These are phyloP conservation scores for Botrytis fragariae DNA, from an alignment of 2,329 filamentous ascomycete genomes.

Conservation along the genomic window DNA sequence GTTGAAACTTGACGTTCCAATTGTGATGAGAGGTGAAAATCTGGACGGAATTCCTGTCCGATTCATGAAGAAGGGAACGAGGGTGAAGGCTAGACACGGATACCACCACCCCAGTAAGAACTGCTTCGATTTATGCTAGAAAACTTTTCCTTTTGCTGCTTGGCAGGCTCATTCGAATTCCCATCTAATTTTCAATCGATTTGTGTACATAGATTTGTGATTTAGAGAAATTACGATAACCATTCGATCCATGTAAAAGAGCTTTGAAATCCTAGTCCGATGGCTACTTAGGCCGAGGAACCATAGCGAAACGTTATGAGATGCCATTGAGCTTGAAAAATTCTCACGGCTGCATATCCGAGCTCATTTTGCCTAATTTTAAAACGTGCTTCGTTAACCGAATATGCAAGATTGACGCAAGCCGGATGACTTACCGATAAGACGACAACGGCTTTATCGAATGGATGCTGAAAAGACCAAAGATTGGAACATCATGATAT, in stretches of 20 bases:
- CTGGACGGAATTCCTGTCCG: background rate
- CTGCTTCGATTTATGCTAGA: background rate
- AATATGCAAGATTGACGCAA: background rate
- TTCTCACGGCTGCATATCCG: background rate
- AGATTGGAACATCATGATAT: background rate
- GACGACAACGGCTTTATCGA: background rate
- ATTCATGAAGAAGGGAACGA: background rate
- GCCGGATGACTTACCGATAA: background rate
- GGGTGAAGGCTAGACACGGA: background rate
- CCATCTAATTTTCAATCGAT: background rate
- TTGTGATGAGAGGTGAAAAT: background rate
- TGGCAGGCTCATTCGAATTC: background rate
- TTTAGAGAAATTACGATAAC: background rate
- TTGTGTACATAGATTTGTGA: background rate
- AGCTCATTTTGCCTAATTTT: background rate
- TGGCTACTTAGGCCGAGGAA: background rate
- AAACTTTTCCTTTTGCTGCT: background rate
- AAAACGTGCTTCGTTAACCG: background rate
- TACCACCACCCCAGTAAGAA: background rate
- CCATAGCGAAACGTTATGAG: background rate
- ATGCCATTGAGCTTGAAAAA: background rate
- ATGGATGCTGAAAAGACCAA: background rate
- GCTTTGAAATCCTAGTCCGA: background rate
- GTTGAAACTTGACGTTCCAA: background rate
- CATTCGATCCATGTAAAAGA: background rate